A percentile compares a stretch with the other conserved stretches of the same genome.
These are phyloP conservation scores for Trametes sp. DNA, from an alignment of 1,284 basidiomycete species.

Conservation along the genomic window DNA sequence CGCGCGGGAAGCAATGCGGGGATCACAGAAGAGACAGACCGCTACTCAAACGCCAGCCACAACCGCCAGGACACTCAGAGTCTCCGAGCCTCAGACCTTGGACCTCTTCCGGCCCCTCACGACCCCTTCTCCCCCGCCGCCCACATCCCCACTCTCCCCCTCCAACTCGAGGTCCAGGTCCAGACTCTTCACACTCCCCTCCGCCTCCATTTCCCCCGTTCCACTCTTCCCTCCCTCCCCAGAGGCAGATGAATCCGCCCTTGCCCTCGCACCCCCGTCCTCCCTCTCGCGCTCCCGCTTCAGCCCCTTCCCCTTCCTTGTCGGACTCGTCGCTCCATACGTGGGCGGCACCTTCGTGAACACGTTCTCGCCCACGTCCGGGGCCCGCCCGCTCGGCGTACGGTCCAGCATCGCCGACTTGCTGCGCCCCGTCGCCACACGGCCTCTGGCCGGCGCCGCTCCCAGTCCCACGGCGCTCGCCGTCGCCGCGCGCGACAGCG, in stretches of 20 bases:
- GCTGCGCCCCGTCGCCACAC: slow-evolving; percentile 18
- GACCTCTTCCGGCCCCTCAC: slow-evolving; percentile 14
- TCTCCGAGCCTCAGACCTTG: slow-evolving; percentile 6
- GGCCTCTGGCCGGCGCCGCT: slow-evolving; percentile 3
- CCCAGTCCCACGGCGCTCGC: slow-evolving; percentile 1
- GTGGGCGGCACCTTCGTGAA: slow-evolving; percentile 35
- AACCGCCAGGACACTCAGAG: neutral
- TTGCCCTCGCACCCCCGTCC: neutral
- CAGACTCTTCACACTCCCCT: neutral
- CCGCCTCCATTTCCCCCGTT: neutral
- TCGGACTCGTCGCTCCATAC: slow-evolving; percentile 25
- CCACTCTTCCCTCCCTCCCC: neutral
- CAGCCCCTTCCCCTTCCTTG: slow-evolving; percentile 15
- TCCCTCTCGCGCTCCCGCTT: slow-evolving; percentile 25
- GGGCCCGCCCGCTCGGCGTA: slow-evolving; percentile 12
- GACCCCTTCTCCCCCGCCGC: neutral
- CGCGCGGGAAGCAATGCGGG: neutral
- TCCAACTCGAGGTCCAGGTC: slow-evolving; percentile 13
- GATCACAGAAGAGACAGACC: neutral
- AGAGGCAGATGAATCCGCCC: neutral
- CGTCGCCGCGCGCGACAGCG: slow-evolving; percentile 40
- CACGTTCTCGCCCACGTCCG: slow-evolving; percentile 27
- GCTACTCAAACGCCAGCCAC: neutral
- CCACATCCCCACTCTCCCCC: neutral
- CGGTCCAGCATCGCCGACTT: slow-evolving; percentile 15